phyloP scores from a whole-genome alignment of 2,329 filamentous ascomycete genomes.

The Tolypocladium nubicola region DNA sequence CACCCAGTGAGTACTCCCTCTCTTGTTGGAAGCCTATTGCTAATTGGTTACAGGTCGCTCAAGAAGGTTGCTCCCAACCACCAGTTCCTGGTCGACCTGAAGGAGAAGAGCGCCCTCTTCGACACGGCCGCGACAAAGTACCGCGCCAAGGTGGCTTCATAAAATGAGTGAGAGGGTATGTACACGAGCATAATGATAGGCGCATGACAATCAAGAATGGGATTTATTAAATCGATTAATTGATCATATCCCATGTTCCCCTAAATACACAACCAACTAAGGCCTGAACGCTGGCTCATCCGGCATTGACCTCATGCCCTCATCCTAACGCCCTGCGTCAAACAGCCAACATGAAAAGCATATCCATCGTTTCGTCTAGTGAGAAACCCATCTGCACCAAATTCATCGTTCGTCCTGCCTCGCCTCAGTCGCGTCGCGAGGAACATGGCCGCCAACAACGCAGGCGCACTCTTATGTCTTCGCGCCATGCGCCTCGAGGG shows the following conservation, averaged over 20 bases:
- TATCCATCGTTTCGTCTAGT: background rate
- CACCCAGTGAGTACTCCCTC: slow-evolving; percentile 41
- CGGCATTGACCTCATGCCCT: background rate
- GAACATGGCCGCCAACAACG: background rate
- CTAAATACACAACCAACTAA: too few relatives aligned
- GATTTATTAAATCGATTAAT: background rate
- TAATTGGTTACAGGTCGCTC: slow-evolving; percentile 35
- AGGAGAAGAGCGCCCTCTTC: slow-evolving; percentile 80
- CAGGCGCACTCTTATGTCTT: background rate
- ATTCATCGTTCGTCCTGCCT: background rate
- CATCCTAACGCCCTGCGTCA: background rate
- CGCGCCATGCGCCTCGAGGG: background rate
- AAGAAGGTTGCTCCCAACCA: slow-evolving; percentile 55
- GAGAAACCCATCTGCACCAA: background rate
- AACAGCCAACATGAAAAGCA: background rate
- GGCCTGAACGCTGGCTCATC: background rate
- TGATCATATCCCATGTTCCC: background rate
- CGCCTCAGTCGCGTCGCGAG: background rate
- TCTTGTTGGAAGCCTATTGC: background rate
- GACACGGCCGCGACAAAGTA: slow-evolving; percentile 82
- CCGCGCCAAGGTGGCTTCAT: slow-evolving; percentile 64
- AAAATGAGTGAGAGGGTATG: slow-evolving; percentile 6
- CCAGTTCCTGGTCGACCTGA: slow-evolving; percentile 59
- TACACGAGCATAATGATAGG: slow-evolving; percentile 20
- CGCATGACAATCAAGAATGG: slow-evolving; percentile 9